These are phyloP conservation scores for Coemansia sp. DNA, from an alignment of 192 early-diverging fungal species.

Conservation along the genomic window DNA sequence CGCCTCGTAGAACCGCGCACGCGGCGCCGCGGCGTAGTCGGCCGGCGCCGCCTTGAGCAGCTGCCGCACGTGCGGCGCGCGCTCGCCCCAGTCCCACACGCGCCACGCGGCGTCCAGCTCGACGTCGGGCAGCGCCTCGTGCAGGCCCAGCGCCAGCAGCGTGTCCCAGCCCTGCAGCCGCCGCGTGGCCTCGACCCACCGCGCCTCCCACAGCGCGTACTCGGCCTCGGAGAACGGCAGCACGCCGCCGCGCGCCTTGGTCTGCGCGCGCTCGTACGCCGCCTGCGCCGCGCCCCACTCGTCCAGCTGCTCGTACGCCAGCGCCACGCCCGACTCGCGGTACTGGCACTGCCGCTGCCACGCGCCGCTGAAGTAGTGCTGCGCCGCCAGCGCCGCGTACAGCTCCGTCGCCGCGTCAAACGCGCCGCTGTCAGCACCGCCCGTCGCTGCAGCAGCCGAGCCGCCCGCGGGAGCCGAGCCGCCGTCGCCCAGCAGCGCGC, in stretches of 20 bases:
- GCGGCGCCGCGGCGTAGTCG: conserved; percentile 59
- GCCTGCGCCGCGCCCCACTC: conserved; percentile 91
- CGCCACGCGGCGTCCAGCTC: conserved; percentile 92
- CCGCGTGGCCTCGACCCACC: conserved; percentile 89
- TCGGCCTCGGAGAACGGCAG: conserved; percentile 92
- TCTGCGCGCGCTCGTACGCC: conserved; percentile 90
- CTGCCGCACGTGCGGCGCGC: conserved; percentile 59
- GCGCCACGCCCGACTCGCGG: conserved; percentile 90
- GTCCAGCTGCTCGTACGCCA: conserved; percentile 92
- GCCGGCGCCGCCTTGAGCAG: conserved; percentile 67
- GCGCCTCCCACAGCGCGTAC: conserved; percentile 96
- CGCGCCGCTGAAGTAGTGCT: conserved; percentile 89
- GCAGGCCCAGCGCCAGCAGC: conserved; percentile 85
- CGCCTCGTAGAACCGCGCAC: conserved; percentile 84
- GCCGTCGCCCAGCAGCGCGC: no score
- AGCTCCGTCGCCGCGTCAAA: conserved; percentile 89
- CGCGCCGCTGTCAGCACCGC: conserved; percentile 53
- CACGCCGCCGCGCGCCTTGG: conserved; percentile 81
- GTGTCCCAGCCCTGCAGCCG: conserved; percentile 98
- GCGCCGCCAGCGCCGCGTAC: conserved; percentile 78
- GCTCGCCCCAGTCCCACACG: conserved; percentile 88
- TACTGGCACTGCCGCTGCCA: conserved; percentile 89
- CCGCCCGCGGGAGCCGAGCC: no score
- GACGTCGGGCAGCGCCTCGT: conserved; percentile 83
- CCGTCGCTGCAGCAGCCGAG: conserved; percentile 47